A percentile compares a stretch with the other conserved stretches of the same genome.
These are phyloP conservation scores for Angomonas deanei DNA, from an alignment of 208 protist species.

Conservation along the genomic window DNA sequence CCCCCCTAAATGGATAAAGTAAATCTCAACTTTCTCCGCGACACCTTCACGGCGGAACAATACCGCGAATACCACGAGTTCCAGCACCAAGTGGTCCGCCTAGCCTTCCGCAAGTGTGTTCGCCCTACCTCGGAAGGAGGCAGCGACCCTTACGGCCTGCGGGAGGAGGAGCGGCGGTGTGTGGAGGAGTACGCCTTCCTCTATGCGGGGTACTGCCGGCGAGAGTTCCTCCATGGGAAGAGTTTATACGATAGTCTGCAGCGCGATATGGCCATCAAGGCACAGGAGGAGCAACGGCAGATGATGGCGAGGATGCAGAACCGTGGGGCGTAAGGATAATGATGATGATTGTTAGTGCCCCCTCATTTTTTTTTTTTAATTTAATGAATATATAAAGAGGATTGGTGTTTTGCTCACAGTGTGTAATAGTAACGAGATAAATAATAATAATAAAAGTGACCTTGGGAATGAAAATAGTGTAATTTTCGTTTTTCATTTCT, in stretches of 20 bases:
- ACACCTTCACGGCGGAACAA: conserved; percentile 73
- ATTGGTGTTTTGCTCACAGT: neutral
- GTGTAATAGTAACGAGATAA: neutral
- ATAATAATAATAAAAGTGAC: neutral
- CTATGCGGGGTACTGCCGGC: conserved; percentile 60
- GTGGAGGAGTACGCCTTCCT: conserved; percentile 80
- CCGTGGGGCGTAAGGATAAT: neutral
- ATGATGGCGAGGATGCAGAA: neutral
- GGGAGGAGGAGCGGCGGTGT: conserved; percentile 55
- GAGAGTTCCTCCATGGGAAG: conserved; percentile 54
- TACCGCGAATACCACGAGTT: conserved; percentile 57
- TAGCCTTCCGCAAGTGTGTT: conserved; percentile 77
- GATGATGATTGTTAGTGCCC: no score
- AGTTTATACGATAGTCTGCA: conserved; percentile 75
- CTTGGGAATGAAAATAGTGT: neutral
- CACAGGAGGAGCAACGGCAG: neutral
- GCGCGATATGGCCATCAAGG: conserved; percentile 35
- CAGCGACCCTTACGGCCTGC: conserved; percentile 41
- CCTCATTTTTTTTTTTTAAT: neutral
- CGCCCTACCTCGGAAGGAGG: conserved; percentile 37
- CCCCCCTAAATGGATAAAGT: neutral
- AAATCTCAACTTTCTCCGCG: conserved; percentile 12
- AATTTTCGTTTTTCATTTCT: conserved; percentile 1
- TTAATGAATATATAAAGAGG: no score
- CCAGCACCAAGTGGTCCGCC: conserved; percentile 47